Evolutionary conservation across 2,329 filamentous ascomycete species (phyloP), one percentile per base, ranked within the genome.

Genomic region (Coniella lustricola): DNA sequence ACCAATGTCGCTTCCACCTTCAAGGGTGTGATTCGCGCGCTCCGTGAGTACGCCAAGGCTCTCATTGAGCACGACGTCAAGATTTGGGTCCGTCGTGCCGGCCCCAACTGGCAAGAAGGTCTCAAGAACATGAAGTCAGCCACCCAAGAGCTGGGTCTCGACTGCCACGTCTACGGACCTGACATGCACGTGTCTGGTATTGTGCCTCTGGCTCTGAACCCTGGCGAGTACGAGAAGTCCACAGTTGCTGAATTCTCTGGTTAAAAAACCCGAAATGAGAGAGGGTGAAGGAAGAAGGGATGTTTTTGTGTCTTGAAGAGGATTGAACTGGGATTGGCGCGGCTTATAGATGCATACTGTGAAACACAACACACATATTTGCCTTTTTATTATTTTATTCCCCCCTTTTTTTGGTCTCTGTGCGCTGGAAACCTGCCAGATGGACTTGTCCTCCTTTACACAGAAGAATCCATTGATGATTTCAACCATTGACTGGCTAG

Each of bases 111-210:
- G 82, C 93, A 98, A 74, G 93, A 98, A 75, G 93, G 93, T 74
- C 85, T 98, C 58, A 96, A 95, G 84, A 98, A 97, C 82, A 96
- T 98, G 82, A 97, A 97, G 82, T 81, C 83, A 43, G 91, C 95
- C 53, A 93, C 90, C 53, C 82, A 91, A 68, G 93, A 98, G 76
- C 82, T 98, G 52, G 87, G 88, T 60, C 81, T 98, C 57, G 68
- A 77, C 57, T 76, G 76, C 64, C 78, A 80, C 70, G 76, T 81
- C 63, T 82, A 81, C 55, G 78, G 78, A 47, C 78, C 78, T 39
- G 82, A 95, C 74, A 96, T 97, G 88, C 90, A 97, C 74, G 91
- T 98, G 62, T 91, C 85, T 45, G 93, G 93, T 68, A 97, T 97
- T 64, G 91, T 98, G 57, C 91, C 93, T 49, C 75, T 97, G 66